phyloP scores from a whole-genome alignment of 2,329 filamentous ascomycete species.

The Fusarium annulatum region DNA sequence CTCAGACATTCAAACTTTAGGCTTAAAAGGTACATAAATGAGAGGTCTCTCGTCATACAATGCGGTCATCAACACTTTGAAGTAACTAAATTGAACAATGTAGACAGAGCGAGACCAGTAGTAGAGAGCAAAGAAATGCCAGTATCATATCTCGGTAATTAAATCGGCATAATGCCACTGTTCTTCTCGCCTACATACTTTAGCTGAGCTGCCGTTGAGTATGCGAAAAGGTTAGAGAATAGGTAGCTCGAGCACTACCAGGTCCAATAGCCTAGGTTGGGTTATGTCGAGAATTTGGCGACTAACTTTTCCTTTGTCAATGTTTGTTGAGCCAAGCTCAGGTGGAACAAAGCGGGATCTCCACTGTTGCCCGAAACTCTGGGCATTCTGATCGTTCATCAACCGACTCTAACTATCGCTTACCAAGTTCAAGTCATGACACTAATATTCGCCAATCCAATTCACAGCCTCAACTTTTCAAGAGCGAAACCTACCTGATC shows the following conservation, averaged over 20 bases:
- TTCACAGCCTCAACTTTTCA: background rate
- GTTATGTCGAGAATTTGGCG: no score
- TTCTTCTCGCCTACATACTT: background rate
- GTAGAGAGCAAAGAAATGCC: background rate
- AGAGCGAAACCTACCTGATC: background rate
- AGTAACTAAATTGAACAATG: fast-evolving
- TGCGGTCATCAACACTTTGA: fast-evolving
- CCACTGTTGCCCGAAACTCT: constrained; percentile 16
- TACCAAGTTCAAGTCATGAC: background rate
- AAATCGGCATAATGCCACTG: background rate
- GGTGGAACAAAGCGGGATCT: constrained; percentile 11
- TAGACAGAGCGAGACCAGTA: fast-evolving
- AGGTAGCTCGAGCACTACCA: background rate
- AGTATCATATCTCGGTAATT: background rate
- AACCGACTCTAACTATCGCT: background rate
- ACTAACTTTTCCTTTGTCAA: no score
- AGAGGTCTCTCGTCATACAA: no score
- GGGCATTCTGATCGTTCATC: background rate
- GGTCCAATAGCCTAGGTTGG: no score
- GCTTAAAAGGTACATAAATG: background rate
- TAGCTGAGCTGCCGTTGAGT: background rate
- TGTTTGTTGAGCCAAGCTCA: background rate
- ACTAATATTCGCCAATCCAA: background rate
- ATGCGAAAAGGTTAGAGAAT: background rate
- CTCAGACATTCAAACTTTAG: background rate